These are phyloP conservation scores for Suhomyces faveliae DNA, from an alignment of 805 yeast species.

Conservation along the genomic window DNA sequence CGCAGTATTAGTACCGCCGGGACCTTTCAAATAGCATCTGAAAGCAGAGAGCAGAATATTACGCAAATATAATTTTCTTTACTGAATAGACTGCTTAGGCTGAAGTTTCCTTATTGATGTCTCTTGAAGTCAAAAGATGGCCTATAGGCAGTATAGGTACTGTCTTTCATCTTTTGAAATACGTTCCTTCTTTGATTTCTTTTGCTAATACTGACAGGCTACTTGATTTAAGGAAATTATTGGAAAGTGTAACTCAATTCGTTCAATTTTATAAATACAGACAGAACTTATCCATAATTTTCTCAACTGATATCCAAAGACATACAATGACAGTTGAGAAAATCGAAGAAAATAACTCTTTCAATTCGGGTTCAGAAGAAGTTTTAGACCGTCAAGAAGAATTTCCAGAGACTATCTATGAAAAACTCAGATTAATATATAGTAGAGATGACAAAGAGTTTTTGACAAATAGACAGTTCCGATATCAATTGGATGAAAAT, in stretches of 20 bases:
- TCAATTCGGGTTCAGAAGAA: constrained; percentile 4
- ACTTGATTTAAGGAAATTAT: not conserved
- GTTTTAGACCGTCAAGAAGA: not conserved
- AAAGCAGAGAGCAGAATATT: not conserved
- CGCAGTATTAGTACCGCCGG: too few relatives aligned
- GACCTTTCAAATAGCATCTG: not conserved
- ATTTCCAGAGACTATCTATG: constrained; percentile 21
- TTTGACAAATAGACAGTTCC: constrained; percentile 12
- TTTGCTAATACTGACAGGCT: not conserved
- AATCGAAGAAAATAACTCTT: not conserved
- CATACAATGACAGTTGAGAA: constrained; percentile 1
- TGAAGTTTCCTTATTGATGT: not conserved
- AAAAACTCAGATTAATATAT: constrained; percentile 27
- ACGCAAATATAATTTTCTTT: not conserved
- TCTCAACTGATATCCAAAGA: not conserved
- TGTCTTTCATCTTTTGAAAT: too few relatives aligned
- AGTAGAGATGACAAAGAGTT: constrained; percentile 18
- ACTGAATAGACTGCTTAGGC: not conserved
- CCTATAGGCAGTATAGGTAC: too few relatives aligned
- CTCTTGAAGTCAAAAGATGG: too few relatives aligned
- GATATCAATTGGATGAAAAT: not conserved
- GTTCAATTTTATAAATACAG: not conserved
- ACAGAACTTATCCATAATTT: not conserved
- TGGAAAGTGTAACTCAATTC: not conserved
- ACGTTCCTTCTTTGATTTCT: not conserved